A percentile compares a stretch with the other conserved stretches of the same genome.
phyloP scores from a whole-genome alignment of 352 stramenopile species.

The Globisporangium heterothallicum region DNA sequence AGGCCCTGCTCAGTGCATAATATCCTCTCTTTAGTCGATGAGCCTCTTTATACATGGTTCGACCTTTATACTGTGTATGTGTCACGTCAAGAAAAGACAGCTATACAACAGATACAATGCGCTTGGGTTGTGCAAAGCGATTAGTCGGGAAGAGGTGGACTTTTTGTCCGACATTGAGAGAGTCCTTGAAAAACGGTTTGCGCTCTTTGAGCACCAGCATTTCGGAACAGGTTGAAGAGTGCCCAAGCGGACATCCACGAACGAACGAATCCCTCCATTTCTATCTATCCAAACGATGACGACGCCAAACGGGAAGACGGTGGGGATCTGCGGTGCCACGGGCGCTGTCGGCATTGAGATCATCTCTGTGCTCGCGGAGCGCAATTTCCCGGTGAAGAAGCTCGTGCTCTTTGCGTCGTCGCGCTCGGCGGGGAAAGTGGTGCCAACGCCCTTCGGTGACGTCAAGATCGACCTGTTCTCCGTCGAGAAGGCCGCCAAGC shows the following conservation, averaged over 20 bases:
- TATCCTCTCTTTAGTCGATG: not conserved
- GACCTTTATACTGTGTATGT: not conserved
- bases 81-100: too few relatives aligned
- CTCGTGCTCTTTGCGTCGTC: conserved; percentile 95
- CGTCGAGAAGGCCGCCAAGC: conserved; percentile 87
- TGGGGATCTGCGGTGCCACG: conserved; percentile 80
- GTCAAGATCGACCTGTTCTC: conserved; percentile 95
- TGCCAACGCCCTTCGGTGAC: conserved; percentile 88
- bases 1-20: not conserved
- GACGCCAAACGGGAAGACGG: conserved; percentile 51
- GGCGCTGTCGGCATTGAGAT: conserved; percentile 98
- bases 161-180: too few relatives aligned
- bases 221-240: conserved; percentile 10
- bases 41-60: not conserved
- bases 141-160: too few relatives aligned
- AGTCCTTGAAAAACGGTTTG: too few relatives aligned
- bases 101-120: too few relatives aligned
- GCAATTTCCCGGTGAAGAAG: conserved; percentile 87
- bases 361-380: conserved; percentile 82
- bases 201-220: conserved; percentile 5
- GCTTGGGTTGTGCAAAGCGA: too few relatives aligned
- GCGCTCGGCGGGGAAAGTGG: conserved; percentile 89
- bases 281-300: conserved; percentile 26
- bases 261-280: not conserved
- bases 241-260: not conserved